These are phyloP conservation scores for Amanita subjunquillea DNA, from an alignment of 768 basidiomycete species.

Conservation along the genomic window DNA sequence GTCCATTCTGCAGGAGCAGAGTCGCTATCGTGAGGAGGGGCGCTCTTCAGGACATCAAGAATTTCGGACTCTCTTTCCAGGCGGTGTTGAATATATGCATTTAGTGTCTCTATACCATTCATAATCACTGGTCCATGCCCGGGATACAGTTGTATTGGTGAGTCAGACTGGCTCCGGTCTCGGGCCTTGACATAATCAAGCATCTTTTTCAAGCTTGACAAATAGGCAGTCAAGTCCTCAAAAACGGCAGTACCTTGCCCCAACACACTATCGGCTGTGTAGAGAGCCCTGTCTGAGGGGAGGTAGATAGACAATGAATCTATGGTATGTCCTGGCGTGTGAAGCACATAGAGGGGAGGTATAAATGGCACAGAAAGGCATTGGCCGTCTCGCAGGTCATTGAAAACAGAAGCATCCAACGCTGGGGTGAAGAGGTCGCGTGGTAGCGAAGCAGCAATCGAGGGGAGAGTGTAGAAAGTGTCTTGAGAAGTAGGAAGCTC, in stretches of 20 bases:
- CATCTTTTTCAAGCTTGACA: constrained; percentile 53
- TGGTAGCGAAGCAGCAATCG: constrained; percentile 29
- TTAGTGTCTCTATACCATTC: constrained; percentile 51
- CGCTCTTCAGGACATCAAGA: constrained; percentile 33
- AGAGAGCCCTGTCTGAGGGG: constrained; percentile 60
- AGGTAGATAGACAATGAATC: constrained; percentile 78
- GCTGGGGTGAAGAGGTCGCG: constrained; percentile 35
- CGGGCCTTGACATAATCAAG: constrained; percentile 27
- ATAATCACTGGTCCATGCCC: constrained; percentile 78
- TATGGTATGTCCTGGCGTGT: constrained; percentile 84
- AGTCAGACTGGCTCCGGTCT: not conserved
- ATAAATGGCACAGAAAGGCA: constrained; percentile 21
- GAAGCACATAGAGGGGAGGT: constrained; percentile 51
- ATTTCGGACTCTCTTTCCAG: constrained; percentile 77
- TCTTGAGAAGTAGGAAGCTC: constrained; percentile 11
- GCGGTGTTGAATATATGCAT: constrained; percentile 71
- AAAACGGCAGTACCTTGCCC: constrained; percentile 89
- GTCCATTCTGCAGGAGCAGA: constrained; percentile 29
- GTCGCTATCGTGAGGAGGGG: constrained; percentile 16
- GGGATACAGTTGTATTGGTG: constrained; percentile 54
- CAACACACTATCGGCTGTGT: constrained; percentile 86
- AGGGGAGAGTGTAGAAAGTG: constrained; percentile 25
- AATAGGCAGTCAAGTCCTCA: constrained; percentile 67
- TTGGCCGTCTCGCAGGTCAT: constrained; percentile 52
- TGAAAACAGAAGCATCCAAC: constrained; percentile 34